Conservation (phyloP, 805 yeast genomes). For the Lachancea waltii region DNA sequence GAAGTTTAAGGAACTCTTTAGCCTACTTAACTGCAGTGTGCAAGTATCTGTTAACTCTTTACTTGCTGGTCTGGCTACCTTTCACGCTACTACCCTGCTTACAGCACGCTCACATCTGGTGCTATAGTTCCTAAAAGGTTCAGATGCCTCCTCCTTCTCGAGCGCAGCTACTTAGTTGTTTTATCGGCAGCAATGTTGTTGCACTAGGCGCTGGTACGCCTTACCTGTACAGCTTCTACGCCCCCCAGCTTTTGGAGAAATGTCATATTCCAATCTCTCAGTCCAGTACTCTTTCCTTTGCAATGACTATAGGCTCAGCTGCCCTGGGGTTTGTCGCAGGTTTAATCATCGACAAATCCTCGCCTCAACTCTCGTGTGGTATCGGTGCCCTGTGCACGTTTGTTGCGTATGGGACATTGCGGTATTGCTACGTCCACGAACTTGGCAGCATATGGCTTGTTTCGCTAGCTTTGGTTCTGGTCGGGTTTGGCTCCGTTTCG, state of each 20-base stretch:
- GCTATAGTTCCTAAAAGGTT: no score
- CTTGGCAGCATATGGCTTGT: slow-evolving; percentile 38
- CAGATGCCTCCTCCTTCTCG: slow-evolving; percentile 14
- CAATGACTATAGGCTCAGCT: slow-evolving; percentile 58
- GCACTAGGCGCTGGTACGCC: slow-evolving; percentile 71
- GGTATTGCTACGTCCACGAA: slow-evolving; percentile 39
- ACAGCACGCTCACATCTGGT: no score
- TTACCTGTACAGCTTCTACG: slow-evolving; percentile 65
- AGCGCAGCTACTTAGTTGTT: slow-evolving; percentile 17
- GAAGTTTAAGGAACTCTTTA: no score
- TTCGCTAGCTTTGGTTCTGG: slow-evolving; percentile 42
- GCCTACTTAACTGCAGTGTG: no score
- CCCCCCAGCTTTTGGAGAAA: slow-evolving; percentile 58
- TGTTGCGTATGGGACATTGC: slow-evolving; percentile 47
- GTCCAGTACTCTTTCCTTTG: slow-evolving; percentile 58
- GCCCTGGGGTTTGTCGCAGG: slow-evolving; percentile 71
- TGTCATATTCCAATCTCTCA: slow-evolving; percentile 53
- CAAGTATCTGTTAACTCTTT: no score
- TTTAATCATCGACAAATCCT: slow-evolving; percentile 52
- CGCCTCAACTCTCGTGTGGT: slow-evolving; percentile 47
- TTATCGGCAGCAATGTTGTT: slow-evolving; percentile 37
- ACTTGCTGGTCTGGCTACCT: no score
- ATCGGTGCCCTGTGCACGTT: slow-evolving; percentile 52
- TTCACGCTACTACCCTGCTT: no score
- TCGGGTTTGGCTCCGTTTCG: slow-evolving; percentile 62